Evolutionary conservation across 179 eudicot species (phyloP).

Genomic region (Camellia oleifera): DNA sequence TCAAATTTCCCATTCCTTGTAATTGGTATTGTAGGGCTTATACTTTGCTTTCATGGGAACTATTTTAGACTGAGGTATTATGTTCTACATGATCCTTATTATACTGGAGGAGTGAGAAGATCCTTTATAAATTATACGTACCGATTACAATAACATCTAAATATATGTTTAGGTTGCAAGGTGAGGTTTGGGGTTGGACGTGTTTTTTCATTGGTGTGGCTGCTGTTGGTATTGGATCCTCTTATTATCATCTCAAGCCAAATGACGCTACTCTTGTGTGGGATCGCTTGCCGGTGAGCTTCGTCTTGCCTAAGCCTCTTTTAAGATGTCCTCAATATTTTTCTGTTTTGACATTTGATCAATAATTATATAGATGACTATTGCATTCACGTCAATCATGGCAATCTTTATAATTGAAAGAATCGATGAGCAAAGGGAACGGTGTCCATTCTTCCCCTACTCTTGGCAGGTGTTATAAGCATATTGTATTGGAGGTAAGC

Average conservation of each 20-base stretch:
- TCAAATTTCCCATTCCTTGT: slow-evolving; percentile 85
- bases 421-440: slow-evolving; percentile 48
- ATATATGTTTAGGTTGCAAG: slow-evolving; percentile 56
- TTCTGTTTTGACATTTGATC: neutral
- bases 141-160: neutral
- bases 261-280: slow-evolving; percentile 88
- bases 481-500: slow-evolving; percentile 54
- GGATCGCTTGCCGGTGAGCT: slow-evolving; percentile 94
- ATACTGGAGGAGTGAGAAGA: neutral
- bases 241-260: slow-evolving; percentile 93
- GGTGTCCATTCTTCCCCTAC: slow-evolving; percentile 39
- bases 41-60: slow-evolving; percentile 68
- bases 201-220: slow-evolving; percentile 81
- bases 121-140: neutral
- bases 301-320: neutral
- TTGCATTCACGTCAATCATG: slow-evolving; percentile 68
- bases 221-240: slow-evolving; percentile 86
- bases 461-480: slow-evolving; percentile 48
- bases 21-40: slow-evolving; percentile 72
- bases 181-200: slow-evolving; percentile 95
- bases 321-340: neutral
- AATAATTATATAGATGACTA: slow-evolving; percentile 57
- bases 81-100: neutral
- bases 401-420: slow-evolving; percentile 56
- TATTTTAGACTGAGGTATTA: slow-evolving; percentile 77